These are phyloP conservation scores for Psidium guajava DNA, from an alignment of 345 rosid genomes.

Conservation along the genomic window DNA sequence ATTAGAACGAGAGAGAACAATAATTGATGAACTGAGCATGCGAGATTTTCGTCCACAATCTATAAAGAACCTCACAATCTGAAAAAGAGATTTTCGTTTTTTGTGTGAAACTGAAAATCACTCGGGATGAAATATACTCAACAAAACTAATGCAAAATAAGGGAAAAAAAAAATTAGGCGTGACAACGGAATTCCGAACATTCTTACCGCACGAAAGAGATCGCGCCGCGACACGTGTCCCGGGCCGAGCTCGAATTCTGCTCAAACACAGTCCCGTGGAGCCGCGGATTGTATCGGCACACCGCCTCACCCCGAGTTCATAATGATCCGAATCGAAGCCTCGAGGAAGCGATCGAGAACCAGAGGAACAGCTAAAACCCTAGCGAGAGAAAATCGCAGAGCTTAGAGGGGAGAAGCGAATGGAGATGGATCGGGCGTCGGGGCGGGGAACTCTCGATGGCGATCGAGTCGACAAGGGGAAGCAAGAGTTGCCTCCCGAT, in stretches of 20 bases:
- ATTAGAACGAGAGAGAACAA: neutral
- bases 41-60: no score
- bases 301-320: neutral
- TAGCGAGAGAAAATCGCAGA: neutral
- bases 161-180: neutral
- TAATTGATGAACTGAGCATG: neutral
- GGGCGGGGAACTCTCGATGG: neutral
- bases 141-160: neutral
- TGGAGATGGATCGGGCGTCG: neutral
- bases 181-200: neutral
- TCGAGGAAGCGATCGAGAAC: neutral
- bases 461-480: neutral
- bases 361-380: neutral
- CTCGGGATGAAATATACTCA: neutral
- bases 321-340: neutral
- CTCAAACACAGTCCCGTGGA: neutral
- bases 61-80: no score
- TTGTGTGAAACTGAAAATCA: neutral
- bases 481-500: slow-evolving; percentile 31
- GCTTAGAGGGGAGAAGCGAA: slow-evolving; percentile 6
- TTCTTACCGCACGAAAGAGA: neutral
- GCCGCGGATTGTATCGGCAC: neutral
- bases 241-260: neutral
- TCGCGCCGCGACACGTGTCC: neutral
- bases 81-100: neutral